A percentile compares a stretch with the other conserved stretches of the same genome.
Conservation (phyloP, 2,329 filamentous ascomycete species). For the Magnaporthales sp. region DNA sequence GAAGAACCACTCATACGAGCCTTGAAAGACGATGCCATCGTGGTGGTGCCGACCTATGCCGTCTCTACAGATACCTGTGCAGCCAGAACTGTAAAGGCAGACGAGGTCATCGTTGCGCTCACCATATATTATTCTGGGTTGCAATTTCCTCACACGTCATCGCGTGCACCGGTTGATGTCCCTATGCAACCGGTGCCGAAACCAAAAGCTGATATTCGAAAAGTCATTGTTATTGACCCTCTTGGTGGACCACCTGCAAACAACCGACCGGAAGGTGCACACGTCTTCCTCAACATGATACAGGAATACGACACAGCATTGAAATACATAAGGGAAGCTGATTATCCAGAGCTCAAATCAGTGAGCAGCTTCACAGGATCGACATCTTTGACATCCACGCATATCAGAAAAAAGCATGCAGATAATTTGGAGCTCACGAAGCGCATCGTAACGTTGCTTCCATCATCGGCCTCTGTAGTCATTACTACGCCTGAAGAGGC, state of each 20-base stretch:
- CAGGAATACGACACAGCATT: slow-evolving; percentile 73
- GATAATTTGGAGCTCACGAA: slow-evolving; percentile 69
- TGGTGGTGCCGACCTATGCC: slow-evolving; percentile 53
- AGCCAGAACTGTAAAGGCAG: slow-evolving; percentile 31
- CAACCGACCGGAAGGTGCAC: slow-evolving; percentile 51
- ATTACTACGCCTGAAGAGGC: slow-evolving; percentile 83
- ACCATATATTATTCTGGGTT: slow-evolving; percentile 68
- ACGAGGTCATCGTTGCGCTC: slow-evolving; percentile 66
- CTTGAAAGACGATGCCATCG: slow-evolving; percentile 58
- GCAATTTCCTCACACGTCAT: slow-evolving; percentile 27
- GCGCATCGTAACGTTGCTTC: slow-evolving; percentile 64
- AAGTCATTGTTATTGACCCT: slow-evolving; percentile 82
- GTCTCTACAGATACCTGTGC: slow-evolving; percentile 30
- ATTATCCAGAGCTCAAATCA: background rate
- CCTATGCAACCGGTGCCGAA: slow-evolving; percentile 22
- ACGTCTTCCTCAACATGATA: slow-evolving; percentile 87
- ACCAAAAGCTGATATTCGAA: slow-evolving; percentile 58
- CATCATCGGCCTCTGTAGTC: slow-evolving; percentile 75
- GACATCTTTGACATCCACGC: slow-evolving; percentile 7
- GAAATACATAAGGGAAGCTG: slow-evolving; percentile 38
- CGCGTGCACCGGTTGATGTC: slow-evolving; percentile 11
- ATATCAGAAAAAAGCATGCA: slow-evolving; percentile 36
- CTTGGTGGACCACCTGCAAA: slow-evolving; percentile 73
- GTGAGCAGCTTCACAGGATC: background rate
- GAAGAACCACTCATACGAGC: slow-evolving; percentile 53